Percentiles rank a stretch among this genome's conserved stretches.
phyloP scores from a whole-genome alignment of 352 stramenopile genomes.

The Phytophthora pinifolia region DNA sequence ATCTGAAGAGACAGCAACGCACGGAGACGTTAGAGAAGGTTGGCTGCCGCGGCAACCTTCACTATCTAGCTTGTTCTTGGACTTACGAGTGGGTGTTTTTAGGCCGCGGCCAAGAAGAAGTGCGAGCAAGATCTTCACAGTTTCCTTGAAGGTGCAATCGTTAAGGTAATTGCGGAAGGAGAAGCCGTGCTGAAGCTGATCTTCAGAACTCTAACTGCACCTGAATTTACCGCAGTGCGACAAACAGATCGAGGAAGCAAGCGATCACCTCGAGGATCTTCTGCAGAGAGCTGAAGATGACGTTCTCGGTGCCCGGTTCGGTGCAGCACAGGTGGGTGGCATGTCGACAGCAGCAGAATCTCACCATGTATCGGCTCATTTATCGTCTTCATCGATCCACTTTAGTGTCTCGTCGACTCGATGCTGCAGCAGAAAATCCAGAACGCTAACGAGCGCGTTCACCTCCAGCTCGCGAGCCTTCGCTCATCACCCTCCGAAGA shows the following conservation, averaged over 20 bases:
- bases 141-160: conserved; percentile 39
- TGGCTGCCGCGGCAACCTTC: neutral
- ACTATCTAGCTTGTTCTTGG: neutral
- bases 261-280: conserved; percentile 45
- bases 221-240: conserved; percentile 42
- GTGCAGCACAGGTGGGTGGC: conserved; percentile 44
- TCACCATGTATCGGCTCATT: neutral
- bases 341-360: neutral
- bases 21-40: conserved; percentile 28
- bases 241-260: conserved; percentile 39
- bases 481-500: neutral
- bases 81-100: neutral
- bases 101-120: conserved; percentile 19
- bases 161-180: conserved; percentile 13
- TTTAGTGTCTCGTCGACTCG: conserved; percentile 52
- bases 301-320: conserved; percentile 43
- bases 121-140: conserved; percentile 34
- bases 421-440: conserved; percentile 64
- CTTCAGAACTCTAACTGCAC: no score
- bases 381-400: neutral
- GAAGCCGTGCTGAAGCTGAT: no score
- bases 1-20: conserved; percentile 16
- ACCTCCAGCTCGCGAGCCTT: conserved; percentile 22
- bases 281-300: conserved; percentile 47
- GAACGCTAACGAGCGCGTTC: conserved; percentile 42